A percentile compares a stretch with the other conserved stretches of the same genome.
These are phyloP conservation scores for Xylariaceae sp. DNA, from an alignment of 2,329 filamentous ascomycete genomes.

Conservation along the genomic window DNA sequence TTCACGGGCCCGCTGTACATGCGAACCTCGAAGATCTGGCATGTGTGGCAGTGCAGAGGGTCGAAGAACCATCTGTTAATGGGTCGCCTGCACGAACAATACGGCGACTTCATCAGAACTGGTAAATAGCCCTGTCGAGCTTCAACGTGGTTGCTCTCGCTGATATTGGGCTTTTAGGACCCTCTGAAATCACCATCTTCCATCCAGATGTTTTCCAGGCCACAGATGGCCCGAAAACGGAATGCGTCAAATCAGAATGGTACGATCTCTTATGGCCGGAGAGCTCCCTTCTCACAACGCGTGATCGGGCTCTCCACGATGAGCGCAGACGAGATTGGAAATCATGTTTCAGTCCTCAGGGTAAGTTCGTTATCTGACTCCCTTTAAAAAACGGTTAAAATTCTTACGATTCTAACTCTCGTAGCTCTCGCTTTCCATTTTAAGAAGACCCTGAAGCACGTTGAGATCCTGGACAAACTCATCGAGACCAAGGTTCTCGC, in stretches of 20 bases:
- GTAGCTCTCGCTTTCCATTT: constrained; percentile 22
- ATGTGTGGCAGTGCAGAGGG: constrained; percentile 28
- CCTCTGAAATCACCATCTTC: constrained; percentile 27
- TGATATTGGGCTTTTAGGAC: constrained; percentile 9
- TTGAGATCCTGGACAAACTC: constrained; percentile 20
- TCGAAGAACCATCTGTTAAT: constrained; percentile 26
- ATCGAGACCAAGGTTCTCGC: constrained; percentile 15
- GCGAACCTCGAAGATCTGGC: constrained; percentile 38
- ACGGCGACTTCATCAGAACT: constrained; percentile 29
- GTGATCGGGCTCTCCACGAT: constrained; percentile 24
- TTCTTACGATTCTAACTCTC: neutral
- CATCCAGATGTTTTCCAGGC: constrained; percentile 26
- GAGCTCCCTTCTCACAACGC: constrained; percentile 20
- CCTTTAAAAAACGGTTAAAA: neutral
- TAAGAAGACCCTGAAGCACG: constrained; percentile 6
- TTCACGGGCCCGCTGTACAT: constrained; percentile 38
- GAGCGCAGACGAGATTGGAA: constrained; percentile 26
- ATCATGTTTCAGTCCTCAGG: constrained; percentile 22
- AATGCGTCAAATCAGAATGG: constrained; percentile 29
- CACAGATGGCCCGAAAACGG: constrained; percentile 26
- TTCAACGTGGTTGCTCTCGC: neutral
- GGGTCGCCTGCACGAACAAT: constrained; percentile 22
- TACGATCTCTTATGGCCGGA: constrained; percentile 28
- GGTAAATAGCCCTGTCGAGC: constrained; percentile 7
- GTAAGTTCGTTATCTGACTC: constrained; percentile 4